Evolutionary conservation across 768 basidiomycete species (phyloP).

Genomic region (Daedalea quercina): DNA sequence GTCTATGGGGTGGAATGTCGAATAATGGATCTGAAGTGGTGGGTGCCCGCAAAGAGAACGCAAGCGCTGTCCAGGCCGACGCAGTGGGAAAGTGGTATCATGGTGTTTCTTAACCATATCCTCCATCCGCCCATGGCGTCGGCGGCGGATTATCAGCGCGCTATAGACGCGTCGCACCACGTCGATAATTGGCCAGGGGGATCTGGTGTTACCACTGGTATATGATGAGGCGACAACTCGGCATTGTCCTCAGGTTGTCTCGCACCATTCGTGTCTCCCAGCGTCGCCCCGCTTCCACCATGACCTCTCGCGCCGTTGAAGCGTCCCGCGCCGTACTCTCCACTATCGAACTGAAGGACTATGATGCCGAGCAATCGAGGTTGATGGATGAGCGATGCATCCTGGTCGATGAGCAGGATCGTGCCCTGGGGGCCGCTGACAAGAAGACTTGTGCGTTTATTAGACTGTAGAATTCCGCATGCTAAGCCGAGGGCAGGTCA

Average conservation of each 20-base stretch:
- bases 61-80: too few relatives aligned
- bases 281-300: conserved; percentile 12
- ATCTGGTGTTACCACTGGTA: too few relatives aligned
- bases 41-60: too few relatives aligned
- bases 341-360: conserved; percentile 70
- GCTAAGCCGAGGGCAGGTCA: conserved; percentile 54
- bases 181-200: not conserved
- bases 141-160: not conserved
- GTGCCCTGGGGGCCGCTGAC: conserved; percentile 77
- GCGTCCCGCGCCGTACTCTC: conserved; percentile 63
- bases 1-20: too few relatives aligned
- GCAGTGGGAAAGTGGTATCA: too few relatives aligned
- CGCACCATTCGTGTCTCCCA: conserved; percentile 22
- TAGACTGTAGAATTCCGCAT: not conserved
- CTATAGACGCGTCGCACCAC: conserved; percentile 9
- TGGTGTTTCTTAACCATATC: not conserved
- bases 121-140: not conserved
- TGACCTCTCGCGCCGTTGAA: conserved; percentile 49
- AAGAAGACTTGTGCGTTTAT: conserved; percentile 87
- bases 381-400: conserved; percentile 97
- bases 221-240: conserved; percentile 12
- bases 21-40: too few relatives aligned
- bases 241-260: conserved; percentile 9
- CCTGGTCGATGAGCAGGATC: conserved; percentile 84
- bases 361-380: conserved; percentile 89